These are phyloP conservation scores for Aspergillus aculeatus DNA, from an alignment of 2,329 filamentous ascomycete genomes.

Conservation along the genomic window DNA sequence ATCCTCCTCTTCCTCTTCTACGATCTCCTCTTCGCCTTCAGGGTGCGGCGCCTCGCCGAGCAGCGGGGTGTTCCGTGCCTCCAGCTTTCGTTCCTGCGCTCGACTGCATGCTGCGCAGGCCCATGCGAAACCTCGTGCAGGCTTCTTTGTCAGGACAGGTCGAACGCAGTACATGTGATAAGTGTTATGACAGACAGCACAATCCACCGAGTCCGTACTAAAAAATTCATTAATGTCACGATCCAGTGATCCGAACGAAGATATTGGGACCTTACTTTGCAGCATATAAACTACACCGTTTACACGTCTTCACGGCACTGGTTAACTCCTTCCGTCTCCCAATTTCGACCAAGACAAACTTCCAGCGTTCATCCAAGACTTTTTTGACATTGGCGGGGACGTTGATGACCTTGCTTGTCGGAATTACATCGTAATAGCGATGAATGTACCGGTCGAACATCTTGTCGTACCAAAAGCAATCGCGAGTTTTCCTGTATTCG, in stretches of 20 bases:
- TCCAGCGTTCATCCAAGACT: conserved; percentile 94
- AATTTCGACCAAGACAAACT: conserved; percentile 90
- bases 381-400: conserved; percentile 94
- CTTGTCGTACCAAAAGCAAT: conserved; percentile 96
- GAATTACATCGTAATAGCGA: conserved; percentile 95
- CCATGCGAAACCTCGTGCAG: conserved; percentile 96
- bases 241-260: neutral
- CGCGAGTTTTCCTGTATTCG: conserved; percentile 76
- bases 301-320: conserved; percentile 93
- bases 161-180: conserved; percentile 99
- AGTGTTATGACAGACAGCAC: conserved; percentile 88
- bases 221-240: conserved; percentile 19
- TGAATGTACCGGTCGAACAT: conserved; percentile 98
- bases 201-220: conserved; percentile 93
- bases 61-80: conserved; percentile 82
- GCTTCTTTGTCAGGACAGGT: conserved; percentile 89
- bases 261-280: conserved; percentile 64
- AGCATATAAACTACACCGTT: conserved; percentile 86
- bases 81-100: conserved; percentile 88
- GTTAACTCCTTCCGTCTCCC: conserved; percentile 93
- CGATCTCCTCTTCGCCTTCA: conserved; percentile 63
- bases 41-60: conserved; percentile 52
- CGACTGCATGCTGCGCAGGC: conserved; percentile 94
- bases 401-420: conserved; percentile 88
- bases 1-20: conserved; percentile 75